Base-by-base conservation (phyloP, 2,329 filamentous ascomycete species). In the Akanthomyces muscarius region DNA sequence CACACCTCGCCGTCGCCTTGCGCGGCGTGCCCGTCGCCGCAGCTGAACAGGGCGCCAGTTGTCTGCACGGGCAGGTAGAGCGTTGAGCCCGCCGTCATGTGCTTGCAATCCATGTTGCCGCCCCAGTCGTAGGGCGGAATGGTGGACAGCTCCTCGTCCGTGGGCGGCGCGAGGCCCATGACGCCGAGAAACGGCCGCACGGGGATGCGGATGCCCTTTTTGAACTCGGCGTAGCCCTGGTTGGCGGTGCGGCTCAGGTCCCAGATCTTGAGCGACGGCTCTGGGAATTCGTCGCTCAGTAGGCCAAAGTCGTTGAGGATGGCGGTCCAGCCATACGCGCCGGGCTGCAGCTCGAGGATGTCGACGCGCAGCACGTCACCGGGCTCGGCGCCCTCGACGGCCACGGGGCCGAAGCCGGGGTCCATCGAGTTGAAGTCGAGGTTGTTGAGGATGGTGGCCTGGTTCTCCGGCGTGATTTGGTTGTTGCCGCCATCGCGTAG, bases 1-100 rank as follows among this genome's bases (percentile, higher is more conserved):
- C 81, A 83, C 25, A 84, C 78, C 66, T 84, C 82, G 4, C 82
- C 82, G 64, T 83, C 80, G 3, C 82, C 81, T 67, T 84, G 81
- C 0, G 80, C 81, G 3, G 80, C 81, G 68, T 84, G 82, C 0
- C 81, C 81, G 67, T 85, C 81, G 42, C 81, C 81, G 64, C 80
- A 82, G 68, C 79, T 82, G 68, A 84, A 83, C 14, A 83, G 71
- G 0, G 80, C 82, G 0, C 82, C 82, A 3, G 75, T 66, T 0
- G 78, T 77, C 67, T 81, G 76, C 14, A 83, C 77, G 16, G 81
- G 81, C 1, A 84, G 73, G 67, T 78, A 83, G 23, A 84, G 72
- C 5, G 71, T 75, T 0, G 79, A 75, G 0, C 82, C 82, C 3
- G 74, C 71, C 5, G 76, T 78, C 38, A 83, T 68, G 65, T 83